These are phyloP conservation scores for Dactylella cylindrospora DNA, from an alignment of 2,329 filamentous ascomycete species.

Conservation along the genomic window DNA sequence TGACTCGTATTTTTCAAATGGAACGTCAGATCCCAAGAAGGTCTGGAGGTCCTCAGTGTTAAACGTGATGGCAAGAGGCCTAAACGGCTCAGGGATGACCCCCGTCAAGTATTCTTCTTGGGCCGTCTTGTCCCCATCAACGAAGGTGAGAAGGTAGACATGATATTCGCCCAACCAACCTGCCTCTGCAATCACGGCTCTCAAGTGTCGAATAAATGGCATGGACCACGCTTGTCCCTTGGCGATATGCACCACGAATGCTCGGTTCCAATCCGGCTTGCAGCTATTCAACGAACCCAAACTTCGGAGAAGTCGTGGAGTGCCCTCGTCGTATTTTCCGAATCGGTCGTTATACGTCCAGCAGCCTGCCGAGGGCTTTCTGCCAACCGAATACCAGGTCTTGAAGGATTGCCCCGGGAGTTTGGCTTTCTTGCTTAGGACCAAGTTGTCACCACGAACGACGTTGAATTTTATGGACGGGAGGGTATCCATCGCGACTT, in stretches of 20 bases:
- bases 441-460: conserved; percentile 37
- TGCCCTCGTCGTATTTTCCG: conserved; percentile 8
- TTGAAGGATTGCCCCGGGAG: conserved; percentile 10
- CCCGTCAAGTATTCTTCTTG: conserved; percentile 16
- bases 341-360: conserved; percentile 35
- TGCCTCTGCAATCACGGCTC: conserved; percentile 17
- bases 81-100: conserved; percentile 19
- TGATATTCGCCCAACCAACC: conserved; percentile 28
- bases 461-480: conserved; percentile 37
- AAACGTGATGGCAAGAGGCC: conserved; percentile 29
- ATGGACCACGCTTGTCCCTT: conserved; percentile 33
- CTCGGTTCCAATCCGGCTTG: conserved; percentile 23
- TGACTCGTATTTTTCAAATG: conserved; percentile 22
- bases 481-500: conserved; percentile 21
- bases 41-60: conserved; percentile 23
- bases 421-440: conserved; percentile 25
- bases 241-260: conserved; percentile 28
- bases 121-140: conserved; percentile 24
- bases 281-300: conserved; percentile 29
- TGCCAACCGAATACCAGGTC: conserved; percentile 28
- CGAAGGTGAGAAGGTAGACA: conserved; percentile 22
- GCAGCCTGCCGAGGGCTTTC: conserved; percentile 33
- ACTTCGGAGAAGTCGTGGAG: conserved; percentile 13
- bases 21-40: conserved; percentile 17
- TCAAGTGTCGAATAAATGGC: conserved; percentile 25